These are phyloP conservation scores for Gynostemma pentaphyllum DNA, from an alignment of 306 rosid genomes.

Conservation along the genomic window DNA sequence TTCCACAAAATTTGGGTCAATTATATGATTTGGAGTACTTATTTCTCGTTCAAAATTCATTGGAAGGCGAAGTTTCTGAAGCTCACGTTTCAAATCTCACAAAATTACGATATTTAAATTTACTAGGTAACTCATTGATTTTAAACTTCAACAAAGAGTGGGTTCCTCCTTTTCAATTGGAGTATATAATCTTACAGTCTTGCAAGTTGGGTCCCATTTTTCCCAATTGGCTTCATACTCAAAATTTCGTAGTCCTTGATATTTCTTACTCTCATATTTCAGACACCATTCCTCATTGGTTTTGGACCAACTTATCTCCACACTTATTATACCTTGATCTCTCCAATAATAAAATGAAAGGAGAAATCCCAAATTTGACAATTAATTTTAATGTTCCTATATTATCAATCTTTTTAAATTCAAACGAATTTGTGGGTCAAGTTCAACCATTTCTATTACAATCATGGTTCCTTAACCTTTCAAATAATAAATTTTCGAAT, in stretches of 20 bases:
- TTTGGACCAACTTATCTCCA: neutral
- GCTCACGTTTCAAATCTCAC: neutral
- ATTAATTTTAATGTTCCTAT: neutral
- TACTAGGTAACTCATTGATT: neutral
- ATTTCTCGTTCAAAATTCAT: neutral
- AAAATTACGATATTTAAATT: neutral
- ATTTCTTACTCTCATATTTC: neutral
- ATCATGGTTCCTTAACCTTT: neutral
- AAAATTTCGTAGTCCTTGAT: neutral
- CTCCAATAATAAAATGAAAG: neutral
- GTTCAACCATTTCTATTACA: neutral
- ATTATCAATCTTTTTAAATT: neutral
- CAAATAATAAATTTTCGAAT: neutral
- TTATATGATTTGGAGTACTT: neutral
- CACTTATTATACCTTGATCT: neutral
- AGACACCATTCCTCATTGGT: neutral
- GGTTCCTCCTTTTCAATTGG: neutral
- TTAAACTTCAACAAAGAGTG: neutral
- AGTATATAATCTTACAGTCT: neutral
- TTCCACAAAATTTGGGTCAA: neutral
- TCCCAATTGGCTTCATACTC: neutral
- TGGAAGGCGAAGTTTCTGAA: neutral
- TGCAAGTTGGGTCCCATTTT: neutral
- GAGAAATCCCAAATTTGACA: neutral
- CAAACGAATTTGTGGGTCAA: neutral